Evolutionary conservation across 495 filamentous ascomycete species (phyloP), one percentile per base, ranked within the genome.

Genomic region (Sordaria brevicollis): DNA sequence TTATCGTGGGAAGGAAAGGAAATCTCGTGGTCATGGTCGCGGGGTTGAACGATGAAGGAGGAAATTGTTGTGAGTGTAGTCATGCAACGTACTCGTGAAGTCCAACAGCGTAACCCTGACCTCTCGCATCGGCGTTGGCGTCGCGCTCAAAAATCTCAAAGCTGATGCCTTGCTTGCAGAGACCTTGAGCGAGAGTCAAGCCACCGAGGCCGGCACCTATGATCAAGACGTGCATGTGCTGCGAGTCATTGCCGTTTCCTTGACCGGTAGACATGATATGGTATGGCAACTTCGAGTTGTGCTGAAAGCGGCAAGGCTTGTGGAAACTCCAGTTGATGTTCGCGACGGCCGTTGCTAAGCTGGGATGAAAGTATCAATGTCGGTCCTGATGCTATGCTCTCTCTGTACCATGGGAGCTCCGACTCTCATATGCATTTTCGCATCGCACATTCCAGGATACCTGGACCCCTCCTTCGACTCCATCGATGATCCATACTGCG

Each of bases 71-170:
- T 69, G 8, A 69, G 78, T 65, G 39, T 49, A 36, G 5, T 43
- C 3, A 5, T 15, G 9, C 35, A 69, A 76, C 77, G 65, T 78
- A 87, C 87, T 83, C 85, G 71, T 88, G 83, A 29, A 89, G 72
- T 2, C 81, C 84, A 72, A 88, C 83, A 31, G 82, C 83, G 84
- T 85, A 89, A 70, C 88, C 86, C 13, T 83, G 76, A 3, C 74
- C 67, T 15, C 82, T 81, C 5, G 77, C 67, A 33, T 79, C 68
- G n/a, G 83, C 65, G 10, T 70, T 69, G 5, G 71, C 66, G 67
- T 86, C 78, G 69, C 82, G 80, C 73, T 89, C 86, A 69, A 84
- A 85, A 25, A 88, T 78, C 35, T 80, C 80, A 67, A 83, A 86
- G 43, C 79, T 74, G 31, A 88, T 80, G 17, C 79, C 79, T 35